phyloP scores from a whole-genome alignment of 345 rosid genomes.

The Gossypium mustelinum region DNA sequence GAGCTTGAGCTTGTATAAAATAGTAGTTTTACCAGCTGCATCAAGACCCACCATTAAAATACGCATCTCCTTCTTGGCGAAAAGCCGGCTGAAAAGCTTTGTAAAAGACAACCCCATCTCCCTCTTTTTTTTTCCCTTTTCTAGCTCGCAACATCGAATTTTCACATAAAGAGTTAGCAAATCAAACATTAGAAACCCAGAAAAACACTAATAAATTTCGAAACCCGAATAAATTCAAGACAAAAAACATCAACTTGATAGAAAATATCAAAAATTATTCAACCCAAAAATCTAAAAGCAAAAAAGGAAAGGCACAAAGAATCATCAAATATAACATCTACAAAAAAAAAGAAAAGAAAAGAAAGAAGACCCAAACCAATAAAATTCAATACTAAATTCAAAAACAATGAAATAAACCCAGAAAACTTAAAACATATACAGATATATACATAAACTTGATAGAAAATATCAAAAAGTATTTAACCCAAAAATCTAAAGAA shows the following conservation, averaged over 20 bases:
- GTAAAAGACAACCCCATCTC: slow-evolving; percentile 58
- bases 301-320: too few relatives aligned
- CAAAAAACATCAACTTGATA: not conserved
- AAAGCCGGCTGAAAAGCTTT: slow-evolving; percentile 67
- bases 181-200: not conserved
- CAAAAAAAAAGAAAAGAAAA: too few relatives aligned
- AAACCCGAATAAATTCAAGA: not conserved
- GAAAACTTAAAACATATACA: not conserved
- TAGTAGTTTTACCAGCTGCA: slow-evolving; percentile 86
- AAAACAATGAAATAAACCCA: not conserved
- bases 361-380: not conserved
- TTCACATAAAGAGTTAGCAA: not conserved
- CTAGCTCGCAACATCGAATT: not conserved
- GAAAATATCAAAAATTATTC: not conserved
- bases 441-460: not conserved
- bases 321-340: too few relatives aligned
- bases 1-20: slow-evolving; percentile 79
- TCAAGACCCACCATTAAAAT: slow-evolving; percentile 91
- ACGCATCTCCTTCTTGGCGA: slow-evolving; percentile 59
- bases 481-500: not conserved
- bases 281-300: not conserved
- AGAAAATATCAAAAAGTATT: not conserved
- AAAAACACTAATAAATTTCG: not conserved
- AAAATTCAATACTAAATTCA: not conserved
- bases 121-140: slow-evolving; percentile 16